Conservation (phyloP, 495 filamentous ascomycete species). For the Neurospora pannonica region DNA sequence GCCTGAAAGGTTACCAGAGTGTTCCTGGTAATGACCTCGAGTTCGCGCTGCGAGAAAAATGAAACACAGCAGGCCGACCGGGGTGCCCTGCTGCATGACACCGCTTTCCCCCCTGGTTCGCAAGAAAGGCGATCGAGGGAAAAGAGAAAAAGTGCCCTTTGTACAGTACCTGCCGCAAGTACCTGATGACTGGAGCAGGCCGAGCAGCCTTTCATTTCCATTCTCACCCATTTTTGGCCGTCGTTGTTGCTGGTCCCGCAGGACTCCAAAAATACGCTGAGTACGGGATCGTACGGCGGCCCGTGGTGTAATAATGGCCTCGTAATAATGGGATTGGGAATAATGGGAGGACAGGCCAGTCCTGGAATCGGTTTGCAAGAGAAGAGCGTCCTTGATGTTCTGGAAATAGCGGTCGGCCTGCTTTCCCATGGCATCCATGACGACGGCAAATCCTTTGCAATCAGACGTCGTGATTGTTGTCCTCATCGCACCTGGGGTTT, state of each 20-base stretch:
- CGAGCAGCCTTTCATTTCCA: background rate
- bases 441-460: background rate
- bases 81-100: constrained; percentile 17
- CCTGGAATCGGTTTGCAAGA: background rate
- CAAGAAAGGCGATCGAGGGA: background rate
- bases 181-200: background rate
- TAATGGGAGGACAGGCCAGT: background rate
- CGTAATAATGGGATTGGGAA: background rate
- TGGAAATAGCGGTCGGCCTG: background rate
- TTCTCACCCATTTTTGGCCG: background rate
- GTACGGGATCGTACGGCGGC: background rate
- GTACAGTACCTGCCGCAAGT: constrained; percentile 11
- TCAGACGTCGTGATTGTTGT: background rate
- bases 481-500: background rate
- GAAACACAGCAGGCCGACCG: constrained; percentile 20
- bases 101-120: constrained; percentile 16
- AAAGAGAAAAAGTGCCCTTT: background rate
- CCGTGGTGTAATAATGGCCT: background rate
- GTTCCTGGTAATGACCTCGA: constrained; percentile 13
- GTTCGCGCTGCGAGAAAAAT: constrained; percentile 18
- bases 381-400: background rate
- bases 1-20: constrained; percentile 1
- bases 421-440: background rate
- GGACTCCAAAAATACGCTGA: background rate
- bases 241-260: background rate